Evolutionary conservation across 176 grass and related monocot genomes (phyloP).

Genomic region (Oryza nivara): DNA sequence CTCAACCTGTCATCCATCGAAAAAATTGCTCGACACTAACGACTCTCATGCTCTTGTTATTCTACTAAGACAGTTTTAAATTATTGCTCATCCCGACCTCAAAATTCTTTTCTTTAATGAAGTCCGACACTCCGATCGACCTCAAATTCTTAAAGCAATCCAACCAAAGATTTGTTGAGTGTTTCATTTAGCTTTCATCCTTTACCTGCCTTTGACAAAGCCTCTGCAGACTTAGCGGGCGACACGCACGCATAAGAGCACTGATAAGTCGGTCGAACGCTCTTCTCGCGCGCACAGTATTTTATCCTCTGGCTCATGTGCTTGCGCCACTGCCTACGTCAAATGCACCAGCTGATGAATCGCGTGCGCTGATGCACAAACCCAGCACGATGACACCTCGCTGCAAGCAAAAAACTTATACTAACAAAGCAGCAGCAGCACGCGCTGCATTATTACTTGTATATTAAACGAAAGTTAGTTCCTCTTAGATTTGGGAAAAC

Average conservation of each 20-base stretch:
- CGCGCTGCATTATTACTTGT: background rate
- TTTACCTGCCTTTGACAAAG: background rate
- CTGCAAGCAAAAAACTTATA: background rate
- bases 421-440: conserved; percentile 18
- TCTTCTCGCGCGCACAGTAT: background rate
- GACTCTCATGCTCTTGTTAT: no score
- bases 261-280: background rate
- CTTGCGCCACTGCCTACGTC: conserved; percentile 57
- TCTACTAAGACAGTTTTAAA: no score
- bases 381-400: conserved; percentile 6
- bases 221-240: background rate
- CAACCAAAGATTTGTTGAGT: background rate
- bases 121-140: no score
- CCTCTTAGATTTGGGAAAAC: background rate
- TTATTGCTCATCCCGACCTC: no score
- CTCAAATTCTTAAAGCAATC: background rate
- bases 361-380: background rate
- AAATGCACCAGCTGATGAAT: conserved; percentile 16
- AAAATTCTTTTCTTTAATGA: background rate
- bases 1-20: no score
- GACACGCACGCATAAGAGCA: background rate
- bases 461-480: background rate
- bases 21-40: no score
- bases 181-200: background rate
- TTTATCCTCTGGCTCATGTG: background rate